Conservation (phyloP, 1,284 basidiomycete genomes). For the Heterobasidion occidentale region DNA sequence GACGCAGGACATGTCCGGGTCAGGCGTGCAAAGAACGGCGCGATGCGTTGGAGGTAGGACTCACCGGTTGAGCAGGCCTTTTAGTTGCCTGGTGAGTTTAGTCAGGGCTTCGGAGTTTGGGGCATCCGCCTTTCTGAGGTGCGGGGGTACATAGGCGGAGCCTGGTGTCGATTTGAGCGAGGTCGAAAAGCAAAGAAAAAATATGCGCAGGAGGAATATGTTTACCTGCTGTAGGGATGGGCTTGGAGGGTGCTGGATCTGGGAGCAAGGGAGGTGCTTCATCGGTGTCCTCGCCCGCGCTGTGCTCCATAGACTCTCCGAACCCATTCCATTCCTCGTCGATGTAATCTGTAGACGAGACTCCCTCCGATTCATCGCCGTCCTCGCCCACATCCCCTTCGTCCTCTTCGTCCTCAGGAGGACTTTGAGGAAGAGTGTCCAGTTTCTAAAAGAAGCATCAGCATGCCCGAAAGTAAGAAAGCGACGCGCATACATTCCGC, state of each 20-base stretch:
- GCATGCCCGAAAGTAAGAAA: slow-evolving; percentile 20
- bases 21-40: neutral
- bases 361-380: slow-evolving; percentile 11
- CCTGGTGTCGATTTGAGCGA: slow-evolving; percentile 14
- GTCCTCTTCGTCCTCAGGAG: slow-evolving; percentile 11
- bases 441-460: slow-evolving; percentile 3
- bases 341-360: slow-evolving; percentile 4
- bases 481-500: slow-evolving; percentile 26
- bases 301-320: slow-evolving; percentile 1
- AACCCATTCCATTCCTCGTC: slow-evolving; percentile 19
- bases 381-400: slow-evolving; percentile 14
- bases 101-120: slow-evolving; percentile 41
- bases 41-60: slow-evolving; percentile 7
- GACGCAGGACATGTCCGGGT: neutral
- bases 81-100: slow-evolving; percentile 74
- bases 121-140: slow-evolving; percentile 38
- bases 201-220: neutral
- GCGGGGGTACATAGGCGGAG: slow-evolving; percentile 56
- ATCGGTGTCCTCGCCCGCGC: neutral
- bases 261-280: neutral
- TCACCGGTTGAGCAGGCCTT: slow-evolving; percentile 85
- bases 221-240: neutral
- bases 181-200: neutral
- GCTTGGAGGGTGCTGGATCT: neutral
- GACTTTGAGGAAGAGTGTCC: neutral